Evolutionary conservation across 371 early-diverging fungal genomes (phyloP), one percentile per base, ranked within the genome.

Genomic region (Phascolomyces articulosus): DNA sequence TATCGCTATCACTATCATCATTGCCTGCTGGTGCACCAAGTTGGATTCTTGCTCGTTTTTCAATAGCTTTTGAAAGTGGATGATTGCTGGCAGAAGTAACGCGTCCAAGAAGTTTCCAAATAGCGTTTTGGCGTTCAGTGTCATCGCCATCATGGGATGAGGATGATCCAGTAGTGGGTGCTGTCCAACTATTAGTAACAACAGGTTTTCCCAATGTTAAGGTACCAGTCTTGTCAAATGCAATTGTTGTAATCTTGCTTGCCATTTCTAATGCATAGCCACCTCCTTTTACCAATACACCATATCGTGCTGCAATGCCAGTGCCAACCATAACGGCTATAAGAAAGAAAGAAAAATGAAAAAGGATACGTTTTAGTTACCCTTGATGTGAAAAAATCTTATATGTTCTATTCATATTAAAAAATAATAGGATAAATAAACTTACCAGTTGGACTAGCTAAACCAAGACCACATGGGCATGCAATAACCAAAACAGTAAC

Each of bases 151-250:
- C n/a, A 6, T 49, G 40, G 16, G 40, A 38, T 47, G 48, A 47
- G 9, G 47, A 27, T 44, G 47, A 21, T 18, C 27, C 47, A 21
- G 53, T 40, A 40, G 63, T 16, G 1, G 63, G 61, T 0, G 75
- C 28, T 6, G 54, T 60, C 80, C 82, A 80, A 0, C 60, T 69
- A 61, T 84, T 78, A 2, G 84, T 78, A 31, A 88, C 85, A 10
- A 70, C 66, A 47, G 86, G 85, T 40, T 87, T 86, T 21, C 91
- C 91, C 6, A 80, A 73, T 3, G 94, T 94, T 54, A 94, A 62
- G 0, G 94, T 94, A 9, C 94, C 94, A 1, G 94, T 94, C 73
- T 94, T 94, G 75, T 94, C 94, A 82, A 96, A 98, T 56, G 94
- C 96, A 64, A 97, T 92, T 2, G 96, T 91, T 64, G 96, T 91